Evolutionary conservation across 768 basidiomycete species (phyloP).

Genomic region (Mycena belliarum): DNA sequence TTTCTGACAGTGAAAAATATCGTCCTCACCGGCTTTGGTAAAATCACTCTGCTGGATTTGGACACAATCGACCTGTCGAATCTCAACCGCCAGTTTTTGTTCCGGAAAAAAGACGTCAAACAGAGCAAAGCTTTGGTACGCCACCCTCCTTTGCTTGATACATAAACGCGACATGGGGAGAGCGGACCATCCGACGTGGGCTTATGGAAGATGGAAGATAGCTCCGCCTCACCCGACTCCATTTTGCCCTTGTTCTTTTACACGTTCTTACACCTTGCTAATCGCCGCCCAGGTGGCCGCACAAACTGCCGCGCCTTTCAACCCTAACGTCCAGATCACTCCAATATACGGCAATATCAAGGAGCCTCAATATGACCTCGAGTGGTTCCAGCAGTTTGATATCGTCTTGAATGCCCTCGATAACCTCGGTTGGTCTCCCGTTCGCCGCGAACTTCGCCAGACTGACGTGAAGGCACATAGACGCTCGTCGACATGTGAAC

Average conservation of each 20-base stretch:
- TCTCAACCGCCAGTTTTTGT: slow-evolving; percentile 94
- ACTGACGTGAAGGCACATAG: slow-evolving; percentile 40
- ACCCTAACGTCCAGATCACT: slow-evolving; percentile 82
- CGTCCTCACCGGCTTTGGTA: slow-evolving; percentile 88
- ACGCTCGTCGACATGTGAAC: slow-evolving; percentile 94
- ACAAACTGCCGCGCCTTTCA: slow-evolving; percentile 79
- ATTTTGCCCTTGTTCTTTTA: not conserved
- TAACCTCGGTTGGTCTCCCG: slow-evolving; percentile 72
- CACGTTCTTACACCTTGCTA: not conserved
- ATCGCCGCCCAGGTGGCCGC: slow-evolving; percentile 64
- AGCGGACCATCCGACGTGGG: not conserved
- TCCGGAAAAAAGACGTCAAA: slow-evolving; percentile 95
- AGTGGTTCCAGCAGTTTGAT: slow-evolving; percentile 90
- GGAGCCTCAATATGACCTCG: slow-evolving; percentile 83
- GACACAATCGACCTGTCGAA: slow-evolving; percentile 99
- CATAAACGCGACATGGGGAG: not conserved
- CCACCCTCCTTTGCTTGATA: not conserved
- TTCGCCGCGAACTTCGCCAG: not conserved
- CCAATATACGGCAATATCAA: slow-evolving; percentile 97
- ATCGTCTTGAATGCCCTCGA: slow-evolving; percentile 95
- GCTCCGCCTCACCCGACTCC: not conserved
- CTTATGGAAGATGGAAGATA: not conserved
- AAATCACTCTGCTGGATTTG: slow-evolving; percentile 91
- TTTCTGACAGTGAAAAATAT: slow-evolving; percentile 85
- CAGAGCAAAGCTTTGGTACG: slow-evolving; percentile 91